phyloP scores from a whole-genome alignment of 2,329 filamentous ascomycete genomes.

The Colletotrichum ledebouriae region DNA sequence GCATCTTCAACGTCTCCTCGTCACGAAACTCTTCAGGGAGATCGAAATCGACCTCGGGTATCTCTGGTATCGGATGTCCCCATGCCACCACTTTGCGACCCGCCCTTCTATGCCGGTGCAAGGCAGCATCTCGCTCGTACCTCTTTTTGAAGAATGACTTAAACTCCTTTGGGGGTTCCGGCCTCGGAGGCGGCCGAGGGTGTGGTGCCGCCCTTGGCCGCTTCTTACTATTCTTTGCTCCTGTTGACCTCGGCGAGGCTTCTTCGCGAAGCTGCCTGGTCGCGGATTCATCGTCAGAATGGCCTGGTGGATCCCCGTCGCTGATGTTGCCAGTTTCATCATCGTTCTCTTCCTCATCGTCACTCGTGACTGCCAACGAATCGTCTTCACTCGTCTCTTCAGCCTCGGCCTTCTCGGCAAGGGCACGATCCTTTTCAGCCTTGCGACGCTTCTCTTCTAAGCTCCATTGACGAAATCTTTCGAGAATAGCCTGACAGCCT shows the following conservation, averaged over 20 bases:
- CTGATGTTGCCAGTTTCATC: conserved; percentile 46
- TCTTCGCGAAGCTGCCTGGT: conserved; percentile 83
- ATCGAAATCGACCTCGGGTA: conserved; percentile 78
- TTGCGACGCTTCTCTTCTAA: conserved; percentile 89
- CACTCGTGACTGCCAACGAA: conserved; percentile 47
- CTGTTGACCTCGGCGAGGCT: conserved; percentile 67
- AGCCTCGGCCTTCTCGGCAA: conserved; percentile 61
- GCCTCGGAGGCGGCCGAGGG: conserved; percentile 48
- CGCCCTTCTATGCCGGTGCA: conserved; percentile 79
- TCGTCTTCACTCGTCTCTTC: conserved; percentile 42
- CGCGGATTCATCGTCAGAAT: conserved; percentile 76
- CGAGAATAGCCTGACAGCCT: conserved; percentile 84
- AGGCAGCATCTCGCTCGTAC: conserved; percentile 82
- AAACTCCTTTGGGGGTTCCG: conserved; percentile 71
- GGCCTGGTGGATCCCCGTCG: conserved; percentile 63
- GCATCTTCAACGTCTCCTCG: conserved; percentile 67
- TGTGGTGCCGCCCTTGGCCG: conserved; percentile 46
- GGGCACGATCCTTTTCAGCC: conserved; percentile 77
- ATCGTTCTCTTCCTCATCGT: conserved; percentile 51
- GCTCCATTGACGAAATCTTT: conserved; percentile 91
- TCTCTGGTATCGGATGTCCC: conserved; percentile 83
- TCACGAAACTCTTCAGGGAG: conserved; percentile 76
- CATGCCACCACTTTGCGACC: conserved; percentile 82
- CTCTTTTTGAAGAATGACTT: conserved; percentile 89
- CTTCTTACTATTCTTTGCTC: conserved; percentile 51